Evolutionary conservation across 176 grass and related monocot genomes (phyloP).

Genomic region (Oryza longistaminata): DNA sequence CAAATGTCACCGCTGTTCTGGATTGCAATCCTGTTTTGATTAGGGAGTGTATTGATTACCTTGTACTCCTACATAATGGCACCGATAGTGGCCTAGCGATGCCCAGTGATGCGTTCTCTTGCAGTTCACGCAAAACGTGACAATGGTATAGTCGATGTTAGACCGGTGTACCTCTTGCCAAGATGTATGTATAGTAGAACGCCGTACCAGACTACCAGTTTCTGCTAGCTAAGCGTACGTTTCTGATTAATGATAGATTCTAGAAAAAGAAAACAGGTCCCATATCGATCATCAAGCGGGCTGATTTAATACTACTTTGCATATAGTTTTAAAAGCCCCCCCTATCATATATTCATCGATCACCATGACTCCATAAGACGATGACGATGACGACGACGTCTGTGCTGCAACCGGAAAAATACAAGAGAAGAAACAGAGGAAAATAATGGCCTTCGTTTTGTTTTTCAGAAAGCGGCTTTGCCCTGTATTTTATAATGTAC

Average conservation of each 20-base stretch:
- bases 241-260: neutral
- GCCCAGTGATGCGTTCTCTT: neutral
- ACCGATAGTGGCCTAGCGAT: neutral
- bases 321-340: neutral
- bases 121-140: neutral
- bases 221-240: neutral
- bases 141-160: neutral
- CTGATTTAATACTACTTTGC: neutral
- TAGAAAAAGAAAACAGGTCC: neutral
- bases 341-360: neutral
- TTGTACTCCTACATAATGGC: neutral
- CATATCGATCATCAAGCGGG: neutral
- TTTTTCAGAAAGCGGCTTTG: neutral
- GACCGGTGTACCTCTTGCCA: neutral
- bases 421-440: neutral
- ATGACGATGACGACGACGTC: neutral
- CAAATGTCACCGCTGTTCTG: neutral
- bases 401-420: neutral
- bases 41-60: neutral
- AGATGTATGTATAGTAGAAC: neutral
- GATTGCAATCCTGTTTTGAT: neutral
- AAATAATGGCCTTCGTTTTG: neutral
- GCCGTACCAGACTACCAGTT: neutral
- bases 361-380: neutral
- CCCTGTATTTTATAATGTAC: neutral